These are phyloP conservation scores for Allantophomopsis cytisporea DNA, from an alignment of 2,329 filamentous ascomycete genomes.

Conservation along the genomic window DNA sequence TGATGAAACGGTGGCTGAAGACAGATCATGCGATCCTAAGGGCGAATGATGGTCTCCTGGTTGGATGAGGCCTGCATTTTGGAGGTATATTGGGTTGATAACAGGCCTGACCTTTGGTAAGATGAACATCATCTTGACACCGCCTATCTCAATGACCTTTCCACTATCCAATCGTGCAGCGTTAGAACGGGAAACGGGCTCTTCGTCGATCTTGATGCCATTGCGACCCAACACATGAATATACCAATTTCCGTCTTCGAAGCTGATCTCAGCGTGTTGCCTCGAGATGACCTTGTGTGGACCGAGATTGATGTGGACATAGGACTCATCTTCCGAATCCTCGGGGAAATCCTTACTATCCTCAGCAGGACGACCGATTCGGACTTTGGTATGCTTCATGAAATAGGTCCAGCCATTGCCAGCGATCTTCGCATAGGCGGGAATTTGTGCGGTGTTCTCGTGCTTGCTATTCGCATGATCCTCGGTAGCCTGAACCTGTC, in stretches of 20 bases:
- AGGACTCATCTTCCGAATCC: conserved; percentile 7
- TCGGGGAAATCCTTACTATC: conserved; percentile 6
- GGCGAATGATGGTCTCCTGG: conserved; percentile 6
- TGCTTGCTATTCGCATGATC: conserved; percentile 53
- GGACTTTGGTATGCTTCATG: conserved; percentile 59
- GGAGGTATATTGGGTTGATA: conserved; percentile 56
- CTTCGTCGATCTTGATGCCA: conserved; percentile 72
- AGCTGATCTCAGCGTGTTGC: conserved; percentile 62
- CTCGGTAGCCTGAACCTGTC: conserved; percentile 41
- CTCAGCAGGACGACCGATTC: conserved; percentile 61
- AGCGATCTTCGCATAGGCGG: conserved; percentile 72
- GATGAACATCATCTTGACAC: conserved; percentile 97
- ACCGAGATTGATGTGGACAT: conserved; percentile 76
- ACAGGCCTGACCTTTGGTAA: conserved; percentile 64
- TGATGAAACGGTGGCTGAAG: background rate
- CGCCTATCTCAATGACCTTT: conserved; percentile 81
- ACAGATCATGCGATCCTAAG: conserved; percentile 8
- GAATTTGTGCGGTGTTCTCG: conserved; percentile 43
- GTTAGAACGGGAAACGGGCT: conserved; percentile 49
- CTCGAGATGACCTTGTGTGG: conserved; percentile 73
- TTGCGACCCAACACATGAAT: conserved; percentile 85
- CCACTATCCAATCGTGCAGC: conserved; percentile 63
- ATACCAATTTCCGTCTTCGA: conserved; percentile 64
- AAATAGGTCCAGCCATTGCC: conserved; percentile 79
- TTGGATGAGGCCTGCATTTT: conserved; percentile 44